phyloP scores from a whole-genome alignment of 2,329 filamentous ascomycete genomes.

The Ophiostoma himal-ulmi region DNA sequence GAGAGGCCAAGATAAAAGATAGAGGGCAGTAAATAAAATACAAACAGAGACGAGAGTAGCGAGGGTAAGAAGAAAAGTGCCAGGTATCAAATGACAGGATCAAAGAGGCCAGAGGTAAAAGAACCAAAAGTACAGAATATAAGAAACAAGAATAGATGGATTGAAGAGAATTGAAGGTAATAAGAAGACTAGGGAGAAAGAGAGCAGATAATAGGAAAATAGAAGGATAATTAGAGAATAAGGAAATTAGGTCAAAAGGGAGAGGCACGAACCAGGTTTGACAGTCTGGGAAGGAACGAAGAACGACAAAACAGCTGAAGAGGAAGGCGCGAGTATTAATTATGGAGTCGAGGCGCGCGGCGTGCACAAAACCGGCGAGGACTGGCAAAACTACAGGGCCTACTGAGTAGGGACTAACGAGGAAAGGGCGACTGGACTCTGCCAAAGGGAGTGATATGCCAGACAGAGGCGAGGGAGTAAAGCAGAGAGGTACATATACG shows the following conservation, averaged over 20 bases:
- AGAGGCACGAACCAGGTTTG: not conserved
- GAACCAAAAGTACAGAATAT: not conserved
- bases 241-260: conserved; percentile 1
- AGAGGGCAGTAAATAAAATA: not conserved
- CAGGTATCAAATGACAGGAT: not conserved
- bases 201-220: not conserved
- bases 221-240: conserved; percentile 1
- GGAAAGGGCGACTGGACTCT: not conserved
- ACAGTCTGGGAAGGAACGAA: conserved; percentile 7
- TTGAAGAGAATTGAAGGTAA: not conserved
- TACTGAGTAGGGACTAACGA: not conserved
- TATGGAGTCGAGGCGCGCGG: not conserved
- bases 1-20: not conserved
- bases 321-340: not conserved
- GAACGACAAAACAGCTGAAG: not conserved
- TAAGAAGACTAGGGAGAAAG: not conserved
- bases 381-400: not conserved
- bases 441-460: not conserved
- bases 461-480: not conserved
- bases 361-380: not conserved
- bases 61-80: not conserved
- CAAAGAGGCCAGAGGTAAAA: not conserved
- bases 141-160: not conserved
- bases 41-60: not conserved
- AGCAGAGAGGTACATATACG: not conserved